Evolutionary conservation across 1,139 yeast genomes (phyloP).

Genomic region (Kurtzmaniella quercitrusa): DNA sequence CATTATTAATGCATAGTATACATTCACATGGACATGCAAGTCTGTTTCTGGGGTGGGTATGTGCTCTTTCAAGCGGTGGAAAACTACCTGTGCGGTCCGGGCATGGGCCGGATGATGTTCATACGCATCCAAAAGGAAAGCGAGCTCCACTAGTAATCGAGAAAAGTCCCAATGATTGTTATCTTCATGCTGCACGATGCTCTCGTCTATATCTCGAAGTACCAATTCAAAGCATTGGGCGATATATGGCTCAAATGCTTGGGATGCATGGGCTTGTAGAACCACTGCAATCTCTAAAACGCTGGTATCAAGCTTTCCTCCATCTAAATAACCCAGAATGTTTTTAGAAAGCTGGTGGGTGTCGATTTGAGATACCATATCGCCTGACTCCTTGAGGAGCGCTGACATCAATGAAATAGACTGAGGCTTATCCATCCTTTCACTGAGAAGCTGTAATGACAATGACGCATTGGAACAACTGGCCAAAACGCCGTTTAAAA

Average conservation of each 20-base stretch:
- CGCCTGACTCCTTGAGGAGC: neutral
- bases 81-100: neutral
- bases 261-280: neutral
- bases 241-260: neutral
- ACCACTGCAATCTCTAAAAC: neutral
- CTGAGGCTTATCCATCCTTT: neutral
- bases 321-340: neutral
- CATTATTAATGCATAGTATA: conserved; percentile 4
- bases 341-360: neutral
- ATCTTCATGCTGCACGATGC: neutral
- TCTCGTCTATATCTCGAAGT: neutral
- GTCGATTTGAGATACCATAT: neutral
- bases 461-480: neutral
- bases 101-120: neutral
- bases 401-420: neutral
- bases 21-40: conserved; percentile 2
- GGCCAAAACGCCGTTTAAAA: neutral
- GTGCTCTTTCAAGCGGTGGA: neutral
- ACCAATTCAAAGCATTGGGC: neutral
- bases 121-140: conserved; percentile 1
- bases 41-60: neutral
- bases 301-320: neutral
- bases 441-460: neutral
- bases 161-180: neutral
- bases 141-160: neutral